These are phyloP conservation scores for Metarhizium guizhouense DNA, from an alignment of 2,329 filamentous ascomycete species.

Conservation along the genomic window DNA sequence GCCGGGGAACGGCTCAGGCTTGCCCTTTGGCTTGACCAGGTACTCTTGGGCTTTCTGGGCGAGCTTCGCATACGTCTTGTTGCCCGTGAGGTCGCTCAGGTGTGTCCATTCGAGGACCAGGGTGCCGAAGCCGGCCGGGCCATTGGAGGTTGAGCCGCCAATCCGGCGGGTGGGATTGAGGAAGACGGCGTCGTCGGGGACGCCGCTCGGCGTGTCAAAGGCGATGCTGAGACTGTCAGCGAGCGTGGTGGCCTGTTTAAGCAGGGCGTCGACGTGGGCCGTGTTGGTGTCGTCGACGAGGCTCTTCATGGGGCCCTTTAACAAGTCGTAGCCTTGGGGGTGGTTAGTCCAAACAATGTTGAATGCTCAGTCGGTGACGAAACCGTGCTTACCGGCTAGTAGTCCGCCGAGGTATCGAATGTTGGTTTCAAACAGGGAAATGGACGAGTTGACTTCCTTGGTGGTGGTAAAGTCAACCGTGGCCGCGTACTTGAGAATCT, in stretches of 20 bases:
- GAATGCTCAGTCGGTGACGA: neutral
- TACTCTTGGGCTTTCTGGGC: slow-evolving; percentile 60
- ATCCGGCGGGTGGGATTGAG: slow-evolving; percentile 43
- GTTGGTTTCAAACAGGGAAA: slow-evolving; percentile 83
- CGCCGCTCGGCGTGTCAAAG: slow-evolving; percentile 66
- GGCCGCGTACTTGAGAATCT: slow-evolving; percentile 62
- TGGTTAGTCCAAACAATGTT: neutral
- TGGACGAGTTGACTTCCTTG: slow-evolving; percentile 27
- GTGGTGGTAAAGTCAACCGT: slow-evolving; percentile 63
- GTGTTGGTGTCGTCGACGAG: slow-evolving; percentile 31
- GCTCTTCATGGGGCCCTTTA: slow-evolving; percentile 54
- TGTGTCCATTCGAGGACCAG: slow-evolving; percentile 79
- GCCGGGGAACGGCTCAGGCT: slow-evolving; percentile 65
- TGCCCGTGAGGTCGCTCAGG: slow-evolving; percentile 64
- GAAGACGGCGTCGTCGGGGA: slow-evolving; percentile 62
- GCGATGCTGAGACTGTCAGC: slow-evolving; percentile 67
- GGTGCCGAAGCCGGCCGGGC: slow-evolving; percentile 68
- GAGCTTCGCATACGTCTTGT: slow-evolving; percentile 56
- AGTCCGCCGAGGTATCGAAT: slow-evolving; percentile 81
- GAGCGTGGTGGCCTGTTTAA: slow-evolving; percentile 58
- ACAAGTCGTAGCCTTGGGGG: slow-evolving; percentile 53
- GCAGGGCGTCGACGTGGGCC: slow-evolving; percentile 43
- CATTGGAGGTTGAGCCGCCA: slow-evolving; percentile 49
- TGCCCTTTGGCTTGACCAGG: slow-evolving; percentile 52
- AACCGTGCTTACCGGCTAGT: slow-evolving; percentile 47